Conservation (phyloP, 805 yeast species). For the Kluyveromyces starmeri region DNA sequence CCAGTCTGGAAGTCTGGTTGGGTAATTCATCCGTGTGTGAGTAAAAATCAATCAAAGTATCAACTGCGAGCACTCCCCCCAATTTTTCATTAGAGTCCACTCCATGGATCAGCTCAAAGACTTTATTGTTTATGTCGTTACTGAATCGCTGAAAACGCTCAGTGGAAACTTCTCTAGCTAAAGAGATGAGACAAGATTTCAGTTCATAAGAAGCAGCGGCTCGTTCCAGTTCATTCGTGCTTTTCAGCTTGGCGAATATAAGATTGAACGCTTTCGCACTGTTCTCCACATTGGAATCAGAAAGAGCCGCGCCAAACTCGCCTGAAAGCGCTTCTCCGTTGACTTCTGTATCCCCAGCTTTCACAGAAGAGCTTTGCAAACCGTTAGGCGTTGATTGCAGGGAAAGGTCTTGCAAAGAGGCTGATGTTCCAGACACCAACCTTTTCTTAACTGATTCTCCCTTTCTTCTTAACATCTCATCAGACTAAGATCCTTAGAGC, state of each 20-base stretch:
- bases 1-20: slow-evolving; percentile 80
- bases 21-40: slow-evolving; percentile 78
- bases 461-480: slow-evolving; percentile 2
- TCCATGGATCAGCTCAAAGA: slow-evolving; percentile 76
- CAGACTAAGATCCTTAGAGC: too few species aligned
- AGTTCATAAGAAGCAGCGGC: slow-evolving; percentile 59
- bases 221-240: slow-evolving; percentile 29
- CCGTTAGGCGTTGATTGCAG: slow-evolving; percentile 3
- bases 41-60: slow-evolving; percentile 76
- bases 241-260: slow-evolving; percentile 32
- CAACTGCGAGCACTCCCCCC: slow-evolving; percentile 89
- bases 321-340: slow-evolving; percentile 6
- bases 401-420: slow-evolving; percentile 3
- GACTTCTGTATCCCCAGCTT: not conserved
- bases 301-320: slow-evolving; percentile 8
- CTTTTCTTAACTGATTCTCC: slow-evolving; percentile 5
- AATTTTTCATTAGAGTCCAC: slow-evolving; percentile 62
- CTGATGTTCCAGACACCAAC: slow-evolving; percentile 6
- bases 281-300: slow-evolving; percentile 17
- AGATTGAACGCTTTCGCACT: slow-evolving; percentile 28
- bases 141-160: slow-evolving; percentile 77
- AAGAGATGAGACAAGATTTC: slow-evolving; percentile 55
- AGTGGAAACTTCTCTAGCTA: slow-evolving; percentile 71
- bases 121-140: slow-evolving; percentile 77
- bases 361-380: not conserved